Base-by-base conservation (phyloP, 768 basidiomycete species). In the Lactarius sanguifluus region DNA sequence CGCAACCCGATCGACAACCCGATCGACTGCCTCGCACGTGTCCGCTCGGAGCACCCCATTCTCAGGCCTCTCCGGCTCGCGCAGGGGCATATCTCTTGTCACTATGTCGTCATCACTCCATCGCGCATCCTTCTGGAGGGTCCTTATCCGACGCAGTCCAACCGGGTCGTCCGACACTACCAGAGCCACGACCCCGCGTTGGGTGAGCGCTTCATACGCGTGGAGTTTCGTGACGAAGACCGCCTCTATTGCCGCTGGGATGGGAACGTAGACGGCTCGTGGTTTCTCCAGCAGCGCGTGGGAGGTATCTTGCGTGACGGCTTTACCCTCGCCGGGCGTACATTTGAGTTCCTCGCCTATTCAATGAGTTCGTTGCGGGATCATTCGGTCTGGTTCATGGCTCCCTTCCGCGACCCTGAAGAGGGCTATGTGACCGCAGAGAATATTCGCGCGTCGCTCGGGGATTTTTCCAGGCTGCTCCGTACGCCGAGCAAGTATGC, bases 211-310 rank as follows among this genome's bases (percentile, higher is more conserved):
- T 96, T 96, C 73, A 73, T 96, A 38, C 86, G 94, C 13, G 92
- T 94, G 32, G 87, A 91, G 70, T 92, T 95, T 71, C 84, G 89
- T 5, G 93, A 94, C 64, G 93, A 96, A 77, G 90, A 94, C 70
- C 81, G 82, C 40, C 79, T 89, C n/a, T 81, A 85, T 41, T 89
- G 88, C 67, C 83, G 86, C 18, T 91, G 89, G 89, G 84, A 85
- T 63, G 80, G 85, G 12, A 84, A 85, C 47, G 85, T 89, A 7
- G 87, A 91, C 69, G 84, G 83, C 0, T 73, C 76, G 2, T 73
- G 77, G 16, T 86, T 88, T 72, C 78, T 92, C 2, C 75, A 79
- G 10, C 28, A 58, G 43, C 71, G 71, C 23, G 67, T 76, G 30
- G 69, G 71, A 1, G 64, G 58, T n/a, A 61, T 81, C 18, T 74